Evolutionary conservation across 352 stramenopile genomes (phyloP).

Genomic region (Globisporangium lucens): DNA sequence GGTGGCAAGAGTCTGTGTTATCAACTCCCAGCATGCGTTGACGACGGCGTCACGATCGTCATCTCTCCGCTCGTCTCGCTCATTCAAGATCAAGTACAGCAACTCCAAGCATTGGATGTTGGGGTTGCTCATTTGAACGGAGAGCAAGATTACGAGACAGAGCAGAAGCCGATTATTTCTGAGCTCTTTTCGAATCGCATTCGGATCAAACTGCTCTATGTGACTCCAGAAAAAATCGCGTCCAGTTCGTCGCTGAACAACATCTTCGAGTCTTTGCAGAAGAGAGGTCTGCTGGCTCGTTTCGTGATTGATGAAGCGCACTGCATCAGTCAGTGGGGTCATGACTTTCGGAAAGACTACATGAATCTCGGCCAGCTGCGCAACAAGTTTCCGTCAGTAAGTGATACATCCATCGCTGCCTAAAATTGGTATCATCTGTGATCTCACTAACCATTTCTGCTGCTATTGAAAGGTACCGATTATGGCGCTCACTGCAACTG

Average conservation of each 20-base stretch:
- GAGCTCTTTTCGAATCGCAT: constrained; percentile 82
- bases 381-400: constrained; percentile 90
- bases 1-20: constrained; percentile 99
- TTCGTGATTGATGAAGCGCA: constrained; percentile 98
- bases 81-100: constrained; percentile 99
- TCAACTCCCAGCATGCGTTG: constrained; percentile 88
- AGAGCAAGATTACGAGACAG: constrained; percentile 85
- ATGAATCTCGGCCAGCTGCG: constrained; percentile 91
- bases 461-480: constrained; percentile 59
- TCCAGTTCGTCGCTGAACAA: constrained; percentile 84
- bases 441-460: background rate
- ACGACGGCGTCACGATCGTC: constrained; percentile 94
- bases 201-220: constrained; percentile 96
- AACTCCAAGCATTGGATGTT: constrained; percentile 92
- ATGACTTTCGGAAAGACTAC: constrained; percentile 99
- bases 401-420: background rate
- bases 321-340: constrained; percentile 98
- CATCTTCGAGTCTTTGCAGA: constrained; percentile 80
- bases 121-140: constrained; percentile 82
- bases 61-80: constrained; percentile 98
- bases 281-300: constrained; percentile 86
- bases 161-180: constrained; percentile 84
- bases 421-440: background rate
- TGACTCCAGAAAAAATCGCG: constrained; percentile 97
- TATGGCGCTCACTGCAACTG: constrained; percentile 86